A percentile compares a stretch with the other conserved stretches of the same genome.
Conservation (phyloP, 2,329 filamentous ascomycete genomes). For the Beauveria asiatica region DNA sequence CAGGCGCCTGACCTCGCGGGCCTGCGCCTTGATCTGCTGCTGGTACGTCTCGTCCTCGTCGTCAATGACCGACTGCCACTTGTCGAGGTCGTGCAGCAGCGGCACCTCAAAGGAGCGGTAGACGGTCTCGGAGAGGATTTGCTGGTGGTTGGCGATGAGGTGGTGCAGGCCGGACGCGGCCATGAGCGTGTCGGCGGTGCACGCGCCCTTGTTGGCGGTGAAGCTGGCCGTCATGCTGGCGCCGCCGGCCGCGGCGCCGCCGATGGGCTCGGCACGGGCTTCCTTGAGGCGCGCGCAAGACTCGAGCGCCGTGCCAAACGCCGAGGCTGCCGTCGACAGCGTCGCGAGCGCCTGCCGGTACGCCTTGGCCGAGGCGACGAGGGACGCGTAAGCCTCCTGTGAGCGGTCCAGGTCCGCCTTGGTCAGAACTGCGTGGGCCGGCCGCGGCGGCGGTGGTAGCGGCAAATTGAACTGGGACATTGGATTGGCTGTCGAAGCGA, state of each 20-base stretch:
- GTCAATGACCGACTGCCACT: slow-evolving; percentile 54
- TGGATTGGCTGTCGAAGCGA: slow-evolving; percentile 54
- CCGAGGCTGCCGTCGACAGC: slow-evolving; percentile 52
- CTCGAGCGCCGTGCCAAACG: slow-evolving; percentile 57
- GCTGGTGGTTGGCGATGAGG: slow-evolving; percentile 60
- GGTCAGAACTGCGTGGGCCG: slow-evolving; percentile 51
- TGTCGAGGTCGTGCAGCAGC: slow-evolving; percentile 59
- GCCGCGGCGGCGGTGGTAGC: slow-evolving; percentile 49
- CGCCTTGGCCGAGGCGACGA: slow-evolving; percentile 52
- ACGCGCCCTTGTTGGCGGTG: slow-evolving; percentile 34
- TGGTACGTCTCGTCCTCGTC: slow-evolving; percentile 56
- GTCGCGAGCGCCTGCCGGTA: slow-evolving; percentile 55
- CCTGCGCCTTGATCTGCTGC: slow-evolving; percentile 44
- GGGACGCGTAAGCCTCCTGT: slow-evolving; percentile 53
- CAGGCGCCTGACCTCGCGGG: slow-evolving; percentile 51
- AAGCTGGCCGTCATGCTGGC: slow-evolving; percentile 39
- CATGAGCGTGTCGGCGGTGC: slow-evolving; percentile 55
- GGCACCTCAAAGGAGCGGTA: slow-evolving; percentile 62
- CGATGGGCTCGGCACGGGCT: slow-evolving; percentile 50
- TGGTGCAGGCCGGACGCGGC: slow-evolving; percentile 58
- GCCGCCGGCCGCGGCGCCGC: slow-evolving; percentile 26
- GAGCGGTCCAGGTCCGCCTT: slow-evolving; percentile 56
- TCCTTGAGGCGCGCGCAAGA: slow-evolving; percentile 61
- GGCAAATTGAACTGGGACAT: slow-evolving; percentile 51
- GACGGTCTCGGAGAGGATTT: slow-evolving; percentile 60